Evolutionary conservation across 1,284 basidiomycete species (phyloP), one percentile per base, ranked within the genome.

Genomic region (Vanrija pseudolonga): DNA sequence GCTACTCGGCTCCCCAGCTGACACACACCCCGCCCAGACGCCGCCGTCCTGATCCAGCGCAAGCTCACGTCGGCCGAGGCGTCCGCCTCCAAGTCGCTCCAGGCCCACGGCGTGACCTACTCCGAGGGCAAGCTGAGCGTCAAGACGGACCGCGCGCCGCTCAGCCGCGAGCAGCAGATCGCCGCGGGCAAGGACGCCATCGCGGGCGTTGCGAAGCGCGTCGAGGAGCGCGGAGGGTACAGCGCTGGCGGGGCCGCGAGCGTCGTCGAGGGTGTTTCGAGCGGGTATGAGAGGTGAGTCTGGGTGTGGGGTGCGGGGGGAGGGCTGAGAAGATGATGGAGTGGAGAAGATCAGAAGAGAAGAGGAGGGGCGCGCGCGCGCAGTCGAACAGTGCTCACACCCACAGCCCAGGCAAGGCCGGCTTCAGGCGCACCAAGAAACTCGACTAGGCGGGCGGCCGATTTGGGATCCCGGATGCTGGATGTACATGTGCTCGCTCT

Each of bases 141-240:
- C n/a, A 60, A 59, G 47, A 73, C 69, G 14, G 63, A 70, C 50
- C 45, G 54, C 7, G 59, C 63, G 14, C 60, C 68, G 3, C 61
- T 63, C 5, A 54, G 59, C 4, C 55, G 68, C 38, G 63, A 70
- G 12, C 64, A 69, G 46, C 68, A 71, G 53, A 67, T 69, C 26
- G 53, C 56, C 14, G 32, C 32, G 17, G 4, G 6, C 18, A 24
- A 32, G 17, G 38, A 51, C 32, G 50, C 42, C 11, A 18, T 12
- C 20, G 42, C 45, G 41, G 32, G 18, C 26, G 28, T 18, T 3
- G 42, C 24, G 14, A 23, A 36, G 22, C 47, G 47, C n/a, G n/a
- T n/a, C 7, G 23, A 20, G 19, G 32, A 36, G 3, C 45, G 39
- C 18, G 44, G 47, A 15, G 53, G 40, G 32, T 44, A 46, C 17